These are phyloP conservation scores for Ramaria rubella DNA, from an alignment of 768 basidiomycete genomes.

Conservation along the genomic window DNA sequence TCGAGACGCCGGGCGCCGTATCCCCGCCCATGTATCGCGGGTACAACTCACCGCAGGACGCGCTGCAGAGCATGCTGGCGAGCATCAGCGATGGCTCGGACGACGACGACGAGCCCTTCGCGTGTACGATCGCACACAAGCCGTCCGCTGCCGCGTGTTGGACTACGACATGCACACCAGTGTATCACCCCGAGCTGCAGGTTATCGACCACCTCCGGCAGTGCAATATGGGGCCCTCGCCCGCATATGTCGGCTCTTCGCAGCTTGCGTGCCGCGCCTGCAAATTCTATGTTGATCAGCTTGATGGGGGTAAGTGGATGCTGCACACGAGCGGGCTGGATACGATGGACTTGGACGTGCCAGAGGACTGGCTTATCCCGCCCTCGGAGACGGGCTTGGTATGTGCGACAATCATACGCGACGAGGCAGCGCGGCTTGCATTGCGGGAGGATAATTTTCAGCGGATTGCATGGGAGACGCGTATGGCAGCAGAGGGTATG, in stretches of 20 bases:
- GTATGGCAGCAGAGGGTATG: neutral
- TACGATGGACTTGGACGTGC: slow-evolving; percentile 3
- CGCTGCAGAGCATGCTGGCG: slow-evolving; percentile 3
- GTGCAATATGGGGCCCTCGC: neutral
- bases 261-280: slow-evolving; percentile 6
- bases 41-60: neutral
- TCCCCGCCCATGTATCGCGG: neutral
- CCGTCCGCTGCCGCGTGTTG: neutral
- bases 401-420: neutral
- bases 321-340: slow-evolving; percentile 2
- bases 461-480: slow-evolving; percentile 8
- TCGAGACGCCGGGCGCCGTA: neutral
- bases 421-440: slow-evolving; percentile 5
- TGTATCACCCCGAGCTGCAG: slow-evolving; percentile 6
- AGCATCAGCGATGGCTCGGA: neutral
- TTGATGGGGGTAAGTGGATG: neutral
- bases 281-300: slow-evolving; percentile 4
- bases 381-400: neutral
- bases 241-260: neutral
- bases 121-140: slow-evolving; percentile 4
- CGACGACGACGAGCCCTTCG: slow-evolving; percentile 4
- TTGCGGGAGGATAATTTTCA: slow-evolving; percentile 3
- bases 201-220: slow-evolving; percentile 1
- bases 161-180: slow-evolving; percentile 1
- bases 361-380: slow-evolving; percentile 6